phyloP scores from a whole-genome alignment of 148 eudicot species.

The Heliamphora exappendiculata region DNA sequence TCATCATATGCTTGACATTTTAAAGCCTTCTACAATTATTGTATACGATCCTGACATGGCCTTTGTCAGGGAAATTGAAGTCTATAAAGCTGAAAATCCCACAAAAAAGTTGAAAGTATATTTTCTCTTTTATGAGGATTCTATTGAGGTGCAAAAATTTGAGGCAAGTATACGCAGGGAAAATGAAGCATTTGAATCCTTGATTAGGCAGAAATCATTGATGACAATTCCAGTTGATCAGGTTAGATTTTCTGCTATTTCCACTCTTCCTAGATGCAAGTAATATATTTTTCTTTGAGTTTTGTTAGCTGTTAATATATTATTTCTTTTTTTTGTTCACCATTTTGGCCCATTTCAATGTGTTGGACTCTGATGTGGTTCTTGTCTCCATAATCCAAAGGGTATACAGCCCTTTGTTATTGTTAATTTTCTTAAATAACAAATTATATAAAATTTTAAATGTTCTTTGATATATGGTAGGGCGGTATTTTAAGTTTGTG shows the following conservation, averaged over 20 bases:
- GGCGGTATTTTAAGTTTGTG: too few species aligned
- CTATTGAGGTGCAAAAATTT: conserved; percentile 89
- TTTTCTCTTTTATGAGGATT: conserved; percentile 90
- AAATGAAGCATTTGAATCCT: conserved; percentile 91
- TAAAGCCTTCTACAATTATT: conserved; percentile 72
- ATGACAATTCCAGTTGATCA: conserved; percentile 91
- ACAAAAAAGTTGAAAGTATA: conserved; percentile 74
- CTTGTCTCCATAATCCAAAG: neutral
- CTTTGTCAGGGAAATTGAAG: conserved; percentile 91
- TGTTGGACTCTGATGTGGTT: neutral
- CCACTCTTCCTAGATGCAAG: neutral
- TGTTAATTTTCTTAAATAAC: neutral
- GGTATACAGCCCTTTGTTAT: neutral
- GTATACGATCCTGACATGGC: conserved; percentile 90
- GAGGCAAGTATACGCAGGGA: conserved; percentile 94
- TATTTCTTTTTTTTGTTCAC: neutral
- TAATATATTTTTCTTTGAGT: neutral
- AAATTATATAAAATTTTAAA: neutral
- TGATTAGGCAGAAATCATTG: conserved; percentile 92
- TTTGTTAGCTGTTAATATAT: neutral
- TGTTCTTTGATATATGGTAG: too few species aligned
- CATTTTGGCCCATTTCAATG: neutral
- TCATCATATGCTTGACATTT: conserved; percentile 56
- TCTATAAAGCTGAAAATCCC: conserved; percentile 87
- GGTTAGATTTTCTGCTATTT: conserved; percentile 35